phyloP scores from a whole-genome alignment of 352 stramenopile genomes.

The Elongisporangium undulatum region DNA sequence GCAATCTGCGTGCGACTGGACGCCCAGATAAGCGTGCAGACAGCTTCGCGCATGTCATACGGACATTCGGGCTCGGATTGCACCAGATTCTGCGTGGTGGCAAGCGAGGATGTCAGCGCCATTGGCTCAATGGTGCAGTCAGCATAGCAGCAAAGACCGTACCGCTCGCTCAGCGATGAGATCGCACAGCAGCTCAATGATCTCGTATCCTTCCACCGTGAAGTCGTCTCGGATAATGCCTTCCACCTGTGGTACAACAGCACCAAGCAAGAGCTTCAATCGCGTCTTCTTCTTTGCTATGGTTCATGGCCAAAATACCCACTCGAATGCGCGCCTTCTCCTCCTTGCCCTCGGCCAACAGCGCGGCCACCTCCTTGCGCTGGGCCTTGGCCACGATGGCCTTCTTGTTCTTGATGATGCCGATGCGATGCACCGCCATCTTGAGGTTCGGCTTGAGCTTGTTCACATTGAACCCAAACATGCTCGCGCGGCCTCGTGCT shows the following conservation, averaged over 20 bases:
- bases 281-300: not conserved
- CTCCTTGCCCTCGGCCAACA: conserved; percentile 87
- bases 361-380: conserved; percentile 69
- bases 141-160: conserved; percentile 11
- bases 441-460: conserved; percentile 92
- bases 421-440: conserved; percentile 91
- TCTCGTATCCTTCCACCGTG: conserved; percentile 95
- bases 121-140: not conserved
- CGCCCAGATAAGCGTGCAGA: conserved; percentile 95
- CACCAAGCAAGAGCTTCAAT: not conserved
- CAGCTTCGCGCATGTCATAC: conserved; percentile 89
- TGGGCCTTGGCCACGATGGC: conserved; percentile 67
- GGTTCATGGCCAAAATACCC: conserved; percentile 16
- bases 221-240: conserved; percentile 95
- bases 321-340: conserved; percentile 94
- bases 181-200: conserved; percentile 93
- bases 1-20: conserved; percentile 89
- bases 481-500: conserved; percentile 10
- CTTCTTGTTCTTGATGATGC: conserved; percentile 92
- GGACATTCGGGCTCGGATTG: conserved; percentile 90
- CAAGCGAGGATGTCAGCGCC: not conserved
- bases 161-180: conserved; percentile 90
- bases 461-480: conserved; percentile 90
- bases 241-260: conserved; percentile 52
- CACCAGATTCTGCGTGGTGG: conserved; percentile 70